Evolutionary conservation across 352 stramenopile genomes (phyloP).

Genomic region (Phytopythium ostracodes): DNA sequence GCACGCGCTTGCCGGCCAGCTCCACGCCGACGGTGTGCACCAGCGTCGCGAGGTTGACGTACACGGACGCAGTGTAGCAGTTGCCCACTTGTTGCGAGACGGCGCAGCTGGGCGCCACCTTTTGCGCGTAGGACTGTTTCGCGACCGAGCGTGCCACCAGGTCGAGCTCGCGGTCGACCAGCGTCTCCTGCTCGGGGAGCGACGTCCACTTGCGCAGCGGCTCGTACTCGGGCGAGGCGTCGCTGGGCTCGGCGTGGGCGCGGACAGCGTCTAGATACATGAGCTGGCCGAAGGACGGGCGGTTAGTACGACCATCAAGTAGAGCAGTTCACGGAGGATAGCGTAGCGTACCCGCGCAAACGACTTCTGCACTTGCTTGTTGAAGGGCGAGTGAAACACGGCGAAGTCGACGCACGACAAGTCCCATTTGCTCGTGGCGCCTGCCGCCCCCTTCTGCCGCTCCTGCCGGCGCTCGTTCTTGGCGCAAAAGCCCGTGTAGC

Average conservation of each 20-base stretch:
- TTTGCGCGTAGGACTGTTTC: conserved; percentile 65
- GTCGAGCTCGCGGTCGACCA: conserved; percentile 90
- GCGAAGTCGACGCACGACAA: conserved; percentile 88
- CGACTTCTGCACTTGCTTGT: conserved; percentile 98
- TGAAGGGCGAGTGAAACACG: conserved; percentile 98
- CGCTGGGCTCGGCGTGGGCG: conserved; percentile 7
- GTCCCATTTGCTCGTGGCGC: conserved; percentile 29
- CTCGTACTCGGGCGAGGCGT: conserved; percentile 23
- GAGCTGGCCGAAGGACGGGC: conserved; percentile 15
- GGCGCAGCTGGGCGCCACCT: conserved; percentile 81
- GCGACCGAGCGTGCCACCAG: conserved; percentile 78
- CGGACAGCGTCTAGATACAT: conserved; percentile 60
- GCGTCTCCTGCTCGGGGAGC: conserved; percentile 88
- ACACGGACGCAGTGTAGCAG: conserved; percentile 97
- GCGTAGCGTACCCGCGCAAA: conserved; percentile 87
- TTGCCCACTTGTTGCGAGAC: conserved; percentile 93
- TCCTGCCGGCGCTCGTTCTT: conserved; percentile 49
- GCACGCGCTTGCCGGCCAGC: conserved; percentile 71
- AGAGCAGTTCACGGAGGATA: too few relatives aligned
- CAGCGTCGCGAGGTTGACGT: conserved; percentile 94
- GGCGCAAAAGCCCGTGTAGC: conserved; percentile 89
- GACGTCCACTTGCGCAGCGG: conserved; percentile 52
- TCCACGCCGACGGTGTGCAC: conserved; percentile 52
- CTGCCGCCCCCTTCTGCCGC: conserved; percentile 7
- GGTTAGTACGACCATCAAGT: neutral